Conservation (phyloP, 2,329 filamentous ascomycete species). For the Neofusicoccum sp. region DNA sequence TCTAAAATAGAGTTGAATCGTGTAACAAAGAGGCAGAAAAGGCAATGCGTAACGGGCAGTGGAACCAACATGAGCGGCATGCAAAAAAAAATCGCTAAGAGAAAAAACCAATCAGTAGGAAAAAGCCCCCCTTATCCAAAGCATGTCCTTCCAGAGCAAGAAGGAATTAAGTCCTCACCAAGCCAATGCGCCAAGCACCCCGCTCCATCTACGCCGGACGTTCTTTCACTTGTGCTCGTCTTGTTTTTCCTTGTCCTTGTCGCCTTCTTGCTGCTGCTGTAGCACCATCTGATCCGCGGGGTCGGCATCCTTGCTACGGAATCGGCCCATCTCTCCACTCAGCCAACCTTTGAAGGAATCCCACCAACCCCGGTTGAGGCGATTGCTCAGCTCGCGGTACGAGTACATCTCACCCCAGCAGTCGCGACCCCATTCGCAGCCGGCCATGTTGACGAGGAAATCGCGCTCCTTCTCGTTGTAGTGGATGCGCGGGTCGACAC, state of each 20-base stretch:
- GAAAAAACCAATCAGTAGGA: not conserved
- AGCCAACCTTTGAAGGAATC: not conserved
- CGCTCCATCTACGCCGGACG: not conserved
- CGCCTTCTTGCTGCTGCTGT: not conserved
- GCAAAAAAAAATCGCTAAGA: constrained; percentile 13
- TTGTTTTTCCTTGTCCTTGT: not conserved
- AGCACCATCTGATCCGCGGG: constrained; percentile 10
- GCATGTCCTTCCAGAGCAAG: not conserved
- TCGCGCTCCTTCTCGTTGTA: constrained; percentile 84
- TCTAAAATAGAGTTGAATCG: constrained; percentile 5
- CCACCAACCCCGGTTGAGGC: constrained; percentile 68
- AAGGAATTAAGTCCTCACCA: not conserved
- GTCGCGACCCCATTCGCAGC: constrained; percentile 93
- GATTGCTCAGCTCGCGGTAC: constrained; percentile 87
- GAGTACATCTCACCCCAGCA: constrained; percentile 98
- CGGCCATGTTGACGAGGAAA: constrained; percentile 97
- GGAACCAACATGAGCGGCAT: constrained; percentile 6
- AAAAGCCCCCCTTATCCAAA: not conserved
- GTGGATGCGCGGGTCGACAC: constrained; percentile 74
- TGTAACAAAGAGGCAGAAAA: not conserved
- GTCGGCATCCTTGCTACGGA: not conserved
- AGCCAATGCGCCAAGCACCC: not conserved
- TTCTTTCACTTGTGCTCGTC: not conserved
- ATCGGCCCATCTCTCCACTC: not conserved
- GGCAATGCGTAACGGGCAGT: not conserved